Conservation (phyloP, 495 filamentous ascomycete genomes). For the Xylaria intraflava region DNA sequence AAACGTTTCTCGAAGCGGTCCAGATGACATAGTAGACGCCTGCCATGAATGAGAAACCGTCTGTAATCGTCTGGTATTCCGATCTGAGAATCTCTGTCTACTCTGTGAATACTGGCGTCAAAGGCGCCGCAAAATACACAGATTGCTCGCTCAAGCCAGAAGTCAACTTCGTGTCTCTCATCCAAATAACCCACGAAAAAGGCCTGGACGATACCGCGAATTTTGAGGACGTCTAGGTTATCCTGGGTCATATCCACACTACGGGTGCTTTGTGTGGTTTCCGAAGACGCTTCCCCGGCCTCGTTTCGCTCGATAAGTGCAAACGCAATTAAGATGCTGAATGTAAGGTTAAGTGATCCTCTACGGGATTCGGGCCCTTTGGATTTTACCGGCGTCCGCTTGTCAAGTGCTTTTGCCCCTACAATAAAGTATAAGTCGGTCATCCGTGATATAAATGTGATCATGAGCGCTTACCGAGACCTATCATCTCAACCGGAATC, state of each 20-base stretch:
- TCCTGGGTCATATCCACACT: conserved; percentile 33
- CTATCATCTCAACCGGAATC: conserved; percentile 68
- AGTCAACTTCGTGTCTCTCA: conserved; percentile 49
- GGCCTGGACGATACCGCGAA: conserved; percentile 73
- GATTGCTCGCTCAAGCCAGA: conserved; percentile 58
- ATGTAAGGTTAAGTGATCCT: conserved; percentile 54
- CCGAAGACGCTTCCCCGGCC: conserved; percentile 35
- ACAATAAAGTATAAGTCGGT: conserved; percentile 1
- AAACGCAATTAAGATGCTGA: conserved; percentile 61
- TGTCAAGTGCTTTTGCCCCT: conserved; percentile 49
- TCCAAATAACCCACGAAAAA: conserved; percentile 67
- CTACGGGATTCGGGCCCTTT: conserved; percentile 41
- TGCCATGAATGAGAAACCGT: conserved; percentile 62
- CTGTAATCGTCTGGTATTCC: conserved; percentile 67
- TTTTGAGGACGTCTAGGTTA: conserved; percentile 64
- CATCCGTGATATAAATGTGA: conserved; percentile 8
- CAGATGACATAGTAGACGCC: conserved; percentile 47
- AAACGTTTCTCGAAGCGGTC: conserved; percentile 36
- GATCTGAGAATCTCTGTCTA: conserved; percentile 46
- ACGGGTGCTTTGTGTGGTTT: conserved; percentile 37
- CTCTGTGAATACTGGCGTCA: conserved; percentile 53
- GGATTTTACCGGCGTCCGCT: conserved; percentile 50
- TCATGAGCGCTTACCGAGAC: conserved; percentile 43
- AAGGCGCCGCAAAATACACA: conserved; percentile 58
- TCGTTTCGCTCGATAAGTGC: conserved; percentile 64